Evolutionary conservation across 2,329 filamentous ascomycete genomes (phyloP), one percentile per base, ranked within the genome.

Genomic region (Cercospora citrullina): DNA sequence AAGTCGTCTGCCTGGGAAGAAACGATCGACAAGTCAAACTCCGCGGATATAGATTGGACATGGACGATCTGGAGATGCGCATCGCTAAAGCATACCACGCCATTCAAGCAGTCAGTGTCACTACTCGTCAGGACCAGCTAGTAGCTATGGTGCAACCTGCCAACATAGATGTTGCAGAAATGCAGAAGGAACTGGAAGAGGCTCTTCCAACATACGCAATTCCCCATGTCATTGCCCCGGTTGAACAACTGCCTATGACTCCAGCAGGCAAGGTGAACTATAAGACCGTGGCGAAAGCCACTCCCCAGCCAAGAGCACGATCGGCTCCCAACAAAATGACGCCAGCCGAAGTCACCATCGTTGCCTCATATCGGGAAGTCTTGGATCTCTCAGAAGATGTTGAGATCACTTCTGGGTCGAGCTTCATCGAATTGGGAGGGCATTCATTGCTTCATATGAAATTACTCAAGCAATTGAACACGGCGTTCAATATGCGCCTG

Each of bases 111-210:
- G 60, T 62, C 18, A 39, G 31, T 16, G 36, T 62, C 33, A 39
- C 39, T 23, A 26, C 39, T 12, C 31, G 42, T 48, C 30, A 55
- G 21, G 61, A 64, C 5, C 42, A 64, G 26, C 28, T 64, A n/a
- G 26, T 64, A 9, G 42, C 42, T 23, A 64, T 64, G 39, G 61
- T 64, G 9, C 61, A 64, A 48, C 42, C 61, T 10, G 48, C 61
- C 31, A 26, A 39, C 39, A 28, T 62, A 21, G 60, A 62, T 45
- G 55, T 33, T 48, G 31, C 28, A 39, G 42, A 55, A 28, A 23
- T 23, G 30, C 28, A 60, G 58, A 36, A 21, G 12, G 21, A 42
- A 23, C 33, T 26, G 26, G 30, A 42, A 63, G 33, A 23, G 23
- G 16, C 33, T 33, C 21, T 63, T 6, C 60, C 60, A 14, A 23